phyloP scores from a whole-genome alignment of 805 yeast genomes.

The Candida qinlingensis region DNA sequence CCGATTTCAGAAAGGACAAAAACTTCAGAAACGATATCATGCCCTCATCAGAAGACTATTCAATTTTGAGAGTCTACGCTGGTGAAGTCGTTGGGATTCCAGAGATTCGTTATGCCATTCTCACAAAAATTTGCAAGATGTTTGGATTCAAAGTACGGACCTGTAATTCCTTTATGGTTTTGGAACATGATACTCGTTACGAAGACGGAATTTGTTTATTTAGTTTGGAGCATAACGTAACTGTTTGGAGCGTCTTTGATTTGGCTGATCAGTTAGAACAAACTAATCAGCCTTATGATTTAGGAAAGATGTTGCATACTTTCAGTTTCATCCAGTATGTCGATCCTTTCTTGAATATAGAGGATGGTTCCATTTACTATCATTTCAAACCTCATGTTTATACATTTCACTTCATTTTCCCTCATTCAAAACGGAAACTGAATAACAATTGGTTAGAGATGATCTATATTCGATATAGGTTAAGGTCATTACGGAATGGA shows the following conservation, averaged over 20 bases:
- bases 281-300: background rate
- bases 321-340: slow-evolving; percentile 1
- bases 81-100: slow-evolving; percentile 8
- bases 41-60: slow-evolving; percentile 10
- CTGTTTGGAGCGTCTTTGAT: background rate
- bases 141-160: background rate
- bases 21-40: slow-evolving; percentile 6
- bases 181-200: background rate
- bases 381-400: slow-evolving; percentile 3
- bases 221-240: background rate
- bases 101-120: slow-evolving; percentile 6
- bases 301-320: background rate
- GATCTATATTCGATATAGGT: background rate
- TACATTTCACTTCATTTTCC: slow-evolving; percentile 3
- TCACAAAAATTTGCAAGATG: slow-evolving; percentile 3
- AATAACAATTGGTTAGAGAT: slow-evolving; percentile 3
- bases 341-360: slow-evolving; percentile 3
- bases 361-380: slow-evolving; percentile 8
- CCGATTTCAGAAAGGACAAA: slow-evolving; percentile 4
- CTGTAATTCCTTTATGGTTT: slow-evolving; percentile 3
- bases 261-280: background rate
- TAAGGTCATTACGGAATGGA: background rate
- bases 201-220: slow-evolving; percentile 2
- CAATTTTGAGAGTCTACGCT: slow-evolving; percentile 8
- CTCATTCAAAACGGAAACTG: slow-evolving; percentile 1